phyloP scores from a whole-genome alignment of 176 grass and related monocot genomes.

The Bromus sterilis region DNA sequence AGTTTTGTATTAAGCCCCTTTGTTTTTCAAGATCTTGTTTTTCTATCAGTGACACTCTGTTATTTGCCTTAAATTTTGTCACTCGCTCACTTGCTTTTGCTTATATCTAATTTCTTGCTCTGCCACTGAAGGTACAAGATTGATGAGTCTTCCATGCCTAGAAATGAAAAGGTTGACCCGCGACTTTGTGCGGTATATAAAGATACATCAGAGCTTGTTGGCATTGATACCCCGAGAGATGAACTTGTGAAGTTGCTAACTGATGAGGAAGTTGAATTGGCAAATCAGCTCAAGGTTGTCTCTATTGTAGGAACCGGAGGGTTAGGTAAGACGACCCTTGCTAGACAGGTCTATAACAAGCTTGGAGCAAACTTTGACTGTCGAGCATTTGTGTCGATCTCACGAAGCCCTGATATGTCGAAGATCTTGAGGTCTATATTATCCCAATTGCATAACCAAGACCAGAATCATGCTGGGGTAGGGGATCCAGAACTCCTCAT shows the following conservation, averaged over 20 bases:
- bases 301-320: not conserved
- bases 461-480: not conserved
- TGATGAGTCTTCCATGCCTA: not conserved
- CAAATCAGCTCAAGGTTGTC: not conserved
- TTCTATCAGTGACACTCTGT: no score
- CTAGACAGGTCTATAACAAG: no score
- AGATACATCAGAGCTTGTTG: not conserved
- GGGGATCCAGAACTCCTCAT: not conserved
- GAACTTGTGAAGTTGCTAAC: not conserved
- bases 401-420: not conserved
- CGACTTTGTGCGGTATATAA: not conserved
- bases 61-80: no score
- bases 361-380: no score
- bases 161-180: not conserved
- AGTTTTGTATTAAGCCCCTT: no score
- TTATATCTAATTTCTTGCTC: no score
- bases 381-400: no score
- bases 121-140: not conserved
- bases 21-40: no score
- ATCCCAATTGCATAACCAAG: not conserved
- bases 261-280: not conserved
- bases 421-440: not conserved
- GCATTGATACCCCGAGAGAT: not conserved
- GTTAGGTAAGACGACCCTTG: not conserved
- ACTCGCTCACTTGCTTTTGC: no score